Percentiles rank a stretch among this genome's conserved stretches.
phyloP scores from a whole-genome alignment of 75 land plant species.

The Adiantum capillusveneris region DNA sequence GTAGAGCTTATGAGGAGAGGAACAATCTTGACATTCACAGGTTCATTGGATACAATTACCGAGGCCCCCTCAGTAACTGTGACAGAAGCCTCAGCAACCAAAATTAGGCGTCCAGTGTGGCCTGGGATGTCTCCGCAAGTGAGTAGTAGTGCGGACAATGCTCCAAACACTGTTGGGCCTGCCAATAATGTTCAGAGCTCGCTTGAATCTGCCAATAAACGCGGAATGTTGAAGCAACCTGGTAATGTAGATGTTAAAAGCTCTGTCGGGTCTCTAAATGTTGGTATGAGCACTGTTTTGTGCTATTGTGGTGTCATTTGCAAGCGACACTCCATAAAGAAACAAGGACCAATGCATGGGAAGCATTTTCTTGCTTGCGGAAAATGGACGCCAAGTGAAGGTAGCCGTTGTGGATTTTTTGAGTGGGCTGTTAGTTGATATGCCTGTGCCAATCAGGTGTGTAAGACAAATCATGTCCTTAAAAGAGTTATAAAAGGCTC shows the following conservation, averaged over 20 bases:
- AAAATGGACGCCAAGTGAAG: slow-evolving; percentile 51
- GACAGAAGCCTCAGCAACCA: background rate
- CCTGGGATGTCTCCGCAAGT: slow-evolving; percentile 7
- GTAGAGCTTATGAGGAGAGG: slow-evolving; percentile 58
- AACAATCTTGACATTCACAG: slow-evolving; percentile 46
- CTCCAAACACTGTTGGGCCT: too few relatives aligned
- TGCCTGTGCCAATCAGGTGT: too few relatives aligned
- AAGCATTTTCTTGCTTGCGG: slow-evolving; percentile 71
- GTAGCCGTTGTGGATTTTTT: slow-evolving; percentile 48
- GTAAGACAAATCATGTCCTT: too few relatives aligned
- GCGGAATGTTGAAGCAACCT: too few relatives aligned
- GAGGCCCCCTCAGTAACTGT: slow-evolving; percentile 18
- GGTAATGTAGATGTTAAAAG: background rate
- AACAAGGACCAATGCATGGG: slow-evolving; percentile 63
- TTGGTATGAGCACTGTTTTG: slow-evolving; percentile 1
- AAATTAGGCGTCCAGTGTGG: background rate
- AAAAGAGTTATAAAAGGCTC: too few relatives aligned
- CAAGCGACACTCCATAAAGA: slow-evolving; percentile 29
- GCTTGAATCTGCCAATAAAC: too few relatives aligned
- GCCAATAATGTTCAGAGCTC: too few relatives aligned
- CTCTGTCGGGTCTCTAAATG: slow-evolving; percentile 5
- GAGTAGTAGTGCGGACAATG: slow-evolving; percentile 5
- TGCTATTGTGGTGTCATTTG: slow-evolving; percentile 64
- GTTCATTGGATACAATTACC: slow-evolving; percentile 40
- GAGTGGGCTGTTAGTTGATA: slow-evolving; percentile 41